Evolutionary conservation across 495 filamentous ascomycete genomes (phyloP).

Genomic region (Cercophora newfieldiana): DNA sequence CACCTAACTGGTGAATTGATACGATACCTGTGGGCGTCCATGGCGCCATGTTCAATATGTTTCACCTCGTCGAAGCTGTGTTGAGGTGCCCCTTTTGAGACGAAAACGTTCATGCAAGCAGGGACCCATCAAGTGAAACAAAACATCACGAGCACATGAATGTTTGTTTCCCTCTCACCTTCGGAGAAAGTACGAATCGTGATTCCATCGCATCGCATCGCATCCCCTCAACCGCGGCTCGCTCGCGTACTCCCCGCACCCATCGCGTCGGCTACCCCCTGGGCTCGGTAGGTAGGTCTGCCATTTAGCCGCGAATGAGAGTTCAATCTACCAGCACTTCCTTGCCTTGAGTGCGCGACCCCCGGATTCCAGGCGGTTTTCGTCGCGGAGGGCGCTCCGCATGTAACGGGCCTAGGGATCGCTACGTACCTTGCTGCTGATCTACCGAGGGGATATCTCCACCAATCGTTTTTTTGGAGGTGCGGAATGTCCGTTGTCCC

Average conservation of each 20-base stretch:
- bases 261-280: not conserved
- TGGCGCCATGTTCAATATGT: not conserved
- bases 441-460: not conserved
- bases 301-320: not conserved
- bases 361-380: not conserved
- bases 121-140: not conserved
- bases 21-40: not conserved
- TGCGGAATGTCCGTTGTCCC: not conserved
- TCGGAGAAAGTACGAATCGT: not conserved
- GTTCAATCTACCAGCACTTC: not conserved
- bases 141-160: not conserved
- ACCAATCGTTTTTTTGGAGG: constrained; percentile 3
- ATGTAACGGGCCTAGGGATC: not conserved
- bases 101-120: not conserved
- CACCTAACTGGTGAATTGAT: not conserved
- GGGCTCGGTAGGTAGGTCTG: not conserved
- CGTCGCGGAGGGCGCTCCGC: not conserved
- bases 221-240: not conserved
- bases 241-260: not conserved
- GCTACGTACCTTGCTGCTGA: not conserved
- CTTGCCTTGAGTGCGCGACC: not conserved
- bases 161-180: not conserved
- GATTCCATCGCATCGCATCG: not conserved
- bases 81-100: not conserved
- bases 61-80: not conserved